Percentiles rank a stretch among this genome's conserved stretches.
These are phyloP conservation scores for Stylosanthes scabra DNA, from an alignment of 331 rosid species.

Conservation along the genomic window DNA sequence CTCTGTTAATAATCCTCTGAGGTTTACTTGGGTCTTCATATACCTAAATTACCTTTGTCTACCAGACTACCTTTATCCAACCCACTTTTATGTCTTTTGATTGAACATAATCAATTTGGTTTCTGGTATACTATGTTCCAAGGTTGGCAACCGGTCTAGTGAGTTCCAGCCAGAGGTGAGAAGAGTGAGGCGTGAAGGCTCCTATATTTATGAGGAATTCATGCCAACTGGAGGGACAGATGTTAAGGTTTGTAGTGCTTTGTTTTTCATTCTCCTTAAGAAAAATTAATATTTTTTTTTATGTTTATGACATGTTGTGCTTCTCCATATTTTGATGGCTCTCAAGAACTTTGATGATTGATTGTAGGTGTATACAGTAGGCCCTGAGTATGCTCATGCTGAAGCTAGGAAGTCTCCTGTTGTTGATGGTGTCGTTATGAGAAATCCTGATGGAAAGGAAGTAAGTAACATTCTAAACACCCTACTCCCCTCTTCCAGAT, in stretches of 20 bases:
- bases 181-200: slow-evolving; percentile 98
- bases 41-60: no score
- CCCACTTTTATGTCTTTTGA: neutral
- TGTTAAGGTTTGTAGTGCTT: slow-evolving; percentile 79
- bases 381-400: slow-evolving; percentile 99
- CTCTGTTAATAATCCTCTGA: no score
- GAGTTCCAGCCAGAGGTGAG: slow-evolving; percentile 97
- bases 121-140: slow-evolving; percentile 36
- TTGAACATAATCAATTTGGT: slow-evolving; percentile 20
- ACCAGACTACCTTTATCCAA: no score
- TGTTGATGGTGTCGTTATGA: slow-evolving; percentile 99
- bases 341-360: slow-evolving; percentile 39
- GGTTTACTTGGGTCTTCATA: no score
- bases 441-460: slow-evolving; percentile 99
- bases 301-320: slow-evolving; percentile 1
- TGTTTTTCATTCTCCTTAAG: neutral
- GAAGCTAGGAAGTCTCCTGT: slow-evolving; percentile 99
- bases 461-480: slow-evolving; percentile 57
- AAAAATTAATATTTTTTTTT: neutral
- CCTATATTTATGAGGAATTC: slow-evolving; percentile 97
- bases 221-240: slow-evolving; percentile 99
- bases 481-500: slow-evolving; percentile 29
- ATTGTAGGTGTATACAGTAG: slow-evolving; percentile 92
- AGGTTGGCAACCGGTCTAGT: slow-evolving; percentile 99
- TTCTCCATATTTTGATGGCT: slow-evolving; percentile 17